Conservation (phyloP, 2,329 filamentous ascomycete genomes). For the Thielaviopsis populi region DNA sequence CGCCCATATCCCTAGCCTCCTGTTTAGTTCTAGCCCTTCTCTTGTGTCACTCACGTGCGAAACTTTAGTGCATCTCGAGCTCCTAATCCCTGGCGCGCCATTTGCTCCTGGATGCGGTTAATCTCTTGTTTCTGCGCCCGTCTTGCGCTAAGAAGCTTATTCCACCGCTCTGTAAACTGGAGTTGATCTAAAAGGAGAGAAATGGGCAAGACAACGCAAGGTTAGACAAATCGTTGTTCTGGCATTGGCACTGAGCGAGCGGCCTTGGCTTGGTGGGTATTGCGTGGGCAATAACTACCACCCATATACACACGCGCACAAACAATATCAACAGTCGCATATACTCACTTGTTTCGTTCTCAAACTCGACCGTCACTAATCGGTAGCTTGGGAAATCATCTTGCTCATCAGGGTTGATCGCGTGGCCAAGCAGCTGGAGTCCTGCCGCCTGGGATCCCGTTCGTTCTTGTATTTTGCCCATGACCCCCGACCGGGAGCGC, state of each 20-base stretch:
- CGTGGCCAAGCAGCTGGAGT: constrained; percentile 3
- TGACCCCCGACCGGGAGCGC: constrained; percentile 5
- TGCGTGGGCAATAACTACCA: neutral
- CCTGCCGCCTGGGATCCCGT: neutral
- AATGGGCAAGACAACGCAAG: neutral
- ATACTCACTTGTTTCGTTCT: constrained; percentile 4
- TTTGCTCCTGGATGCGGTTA: neutral
- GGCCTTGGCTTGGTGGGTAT: neutral
- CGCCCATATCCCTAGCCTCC: neutral
- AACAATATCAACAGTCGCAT: neutral
- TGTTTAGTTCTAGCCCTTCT: neutral
- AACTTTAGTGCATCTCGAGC: neutral
- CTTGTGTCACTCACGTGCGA: constrained; percentile 1
- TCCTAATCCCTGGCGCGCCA: constrained; percentile 4
- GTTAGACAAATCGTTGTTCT: neutral
- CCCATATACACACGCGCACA: neutral
- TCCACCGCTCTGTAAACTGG: neutral
- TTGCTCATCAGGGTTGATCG: constrained; percentile 6
- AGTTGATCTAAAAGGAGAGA: neutral
- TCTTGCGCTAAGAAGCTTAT: neutral
- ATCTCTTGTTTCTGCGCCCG: neutral
- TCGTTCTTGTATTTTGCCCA: neutral
- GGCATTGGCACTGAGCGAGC: neutral
- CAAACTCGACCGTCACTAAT: constrained; percentile 7
- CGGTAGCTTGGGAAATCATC: neutral